Conservation (phyloP, 352 stramenopile species). For the Saprolegnia parasitica region DNA sequence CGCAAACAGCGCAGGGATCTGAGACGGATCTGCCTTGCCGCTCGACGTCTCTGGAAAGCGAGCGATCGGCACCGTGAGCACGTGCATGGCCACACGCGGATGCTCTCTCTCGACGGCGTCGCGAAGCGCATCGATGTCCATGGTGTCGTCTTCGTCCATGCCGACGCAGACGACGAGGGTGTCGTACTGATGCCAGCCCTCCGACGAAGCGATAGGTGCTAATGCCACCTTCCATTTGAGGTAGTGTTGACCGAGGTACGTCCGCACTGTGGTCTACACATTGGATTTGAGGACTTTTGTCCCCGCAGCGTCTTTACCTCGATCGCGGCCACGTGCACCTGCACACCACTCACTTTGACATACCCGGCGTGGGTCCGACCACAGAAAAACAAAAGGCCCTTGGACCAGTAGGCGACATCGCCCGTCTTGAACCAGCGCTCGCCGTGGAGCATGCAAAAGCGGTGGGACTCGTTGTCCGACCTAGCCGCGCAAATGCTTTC, state of each 20-base stretch:
- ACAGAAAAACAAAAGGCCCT: constrained; percentile 11
- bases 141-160: not conserved
- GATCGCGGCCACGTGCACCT: constrained; percentile 14
- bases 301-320: no score
- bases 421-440: constrained; percentile 28
- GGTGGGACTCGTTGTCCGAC: not conserved
- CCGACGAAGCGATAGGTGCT: not conserved
- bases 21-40: not conserved
- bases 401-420: constrained; percentile 19
- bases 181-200: constrained; percentile 3
- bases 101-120: not conserved
- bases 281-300: not conserved
- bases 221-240: not conserved
- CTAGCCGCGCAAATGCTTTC: not conserved
- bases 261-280: not conserved
- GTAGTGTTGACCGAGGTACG: not conserved
- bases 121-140: not conserved
- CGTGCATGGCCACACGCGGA: not conserved
- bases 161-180: constrained; percentile 15
- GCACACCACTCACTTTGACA: constrained; percentile 27
- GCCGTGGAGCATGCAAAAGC: not conserved
- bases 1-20: not conserved
- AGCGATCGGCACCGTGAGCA: not conserved
- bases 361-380: constrained; percentile 28
- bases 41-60: constrained; percentile 15